Percentiles rank a stretch among this genome's conserved stretches.
These are phyloP conservation scores for Solanum rostratum DNA, from an alignment of 257 asterid genomes.

Conservation along the genomic window DNA sequence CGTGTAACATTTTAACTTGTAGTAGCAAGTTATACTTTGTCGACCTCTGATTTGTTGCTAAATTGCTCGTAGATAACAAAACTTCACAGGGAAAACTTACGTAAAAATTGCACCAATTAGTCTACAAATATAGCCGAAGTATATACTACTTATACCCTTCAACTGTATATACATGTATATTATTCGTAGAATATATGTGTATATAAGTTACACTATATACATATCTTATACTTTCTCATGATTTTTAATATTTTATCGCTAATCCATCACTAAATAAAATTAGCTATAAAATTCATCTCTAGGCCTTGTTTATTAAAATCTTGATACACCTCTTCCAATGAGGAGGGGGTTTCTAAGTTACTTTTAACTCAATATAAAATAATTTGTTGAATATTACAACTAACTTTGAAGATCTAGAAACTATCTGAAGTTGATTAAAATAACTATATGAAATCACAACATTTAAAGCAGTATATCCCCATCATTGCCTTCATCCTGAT, in stretches of 20 bases:
- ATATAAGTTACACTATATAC: neutral
- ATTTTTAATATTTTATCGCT: neutral
- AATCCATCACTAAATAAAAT: neutral
- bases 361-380: neutral
- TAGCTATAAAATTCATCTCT: neutral
- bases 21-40: neutral
- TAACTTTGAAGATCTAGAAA: neutral
- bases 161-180: neutral
- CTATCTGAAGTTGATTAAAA: neutral
- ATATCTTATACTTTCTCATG: neutral
- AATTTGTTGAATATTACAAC: neutral
- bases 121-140: neutral
- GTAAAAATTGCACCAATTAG: neutral
- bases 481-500: neutral
- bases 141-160: neutral
- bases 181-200: neutral
- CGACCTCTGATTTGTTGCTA: neutral
- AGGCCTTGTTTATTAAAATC: neutral
- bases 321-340: neutral
- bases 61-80: neutral
- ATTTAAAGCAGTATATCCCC: neutral
- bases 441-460: neutral
- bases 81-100: neutral
- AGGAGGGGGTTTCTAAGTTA: neutral
- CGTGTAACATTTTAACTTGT: neutral